Conservation (phyloP, 2,329 filamentous ascomycete species). For the Hymenoscyphus scutula region DNA sequence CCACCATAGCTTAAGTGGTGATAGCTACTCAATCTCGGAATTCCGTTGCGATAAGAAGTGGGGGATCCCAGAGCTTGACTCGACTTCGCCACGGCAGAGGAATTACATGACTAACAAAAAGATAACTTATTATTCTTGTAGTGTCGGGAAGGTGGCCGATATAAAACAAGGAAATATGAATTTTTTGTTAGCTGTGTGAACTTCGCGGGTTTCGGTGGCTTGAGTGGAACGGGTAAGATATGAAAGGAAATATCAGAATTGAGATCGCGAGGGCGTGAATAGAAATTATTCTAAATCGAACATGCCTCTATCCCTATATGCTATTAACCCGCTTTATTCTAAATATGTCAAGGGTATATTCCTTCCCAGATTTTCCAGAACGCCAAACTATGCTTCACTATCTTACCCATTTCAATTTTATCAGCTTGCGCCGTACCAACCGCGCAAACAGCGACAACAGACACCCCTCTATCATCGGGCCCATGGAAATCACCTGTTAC, state of each 20-base stretch:
- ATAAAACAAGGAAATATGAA: no score
- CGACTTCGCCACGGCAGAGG: background rate
- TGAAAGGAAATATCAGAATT: no score
- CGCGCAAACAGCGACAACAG: no score
- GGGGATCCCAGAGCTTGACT: background rate
- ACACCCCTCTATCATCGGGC: no score
- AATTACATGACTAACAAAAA: background rate
- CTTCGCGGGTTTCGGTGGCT: no score
- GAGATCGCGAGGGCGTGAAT: background rate
- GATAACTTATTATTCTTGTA: no score
- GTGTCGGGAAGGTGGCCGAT: no score
- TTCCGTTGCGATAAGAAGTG: constrained; percentile 6
- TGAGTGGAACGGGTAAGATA: no score
- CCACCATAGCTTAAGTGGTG: constrained; percentile 8
- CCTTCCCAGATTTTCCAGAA: background rate
- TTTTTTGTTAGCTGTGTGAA: no score
- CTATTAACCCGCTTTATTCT: background rate
- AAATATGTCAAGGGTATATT: constrained; percentile 2
- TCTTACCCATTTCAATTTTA: no score
- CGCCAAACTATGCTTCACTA: background rate
- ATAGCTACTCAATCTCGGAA: background rate
- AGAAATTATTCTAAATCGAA: background rate
- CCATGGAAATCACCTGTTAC: no score
- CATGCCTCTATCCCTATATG: background rate
- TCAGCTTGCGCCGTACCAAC: no score